Conservation (phyloP, 2,329 filamentous ascomycete genomes). For the Cadophora gregata region DNA sequence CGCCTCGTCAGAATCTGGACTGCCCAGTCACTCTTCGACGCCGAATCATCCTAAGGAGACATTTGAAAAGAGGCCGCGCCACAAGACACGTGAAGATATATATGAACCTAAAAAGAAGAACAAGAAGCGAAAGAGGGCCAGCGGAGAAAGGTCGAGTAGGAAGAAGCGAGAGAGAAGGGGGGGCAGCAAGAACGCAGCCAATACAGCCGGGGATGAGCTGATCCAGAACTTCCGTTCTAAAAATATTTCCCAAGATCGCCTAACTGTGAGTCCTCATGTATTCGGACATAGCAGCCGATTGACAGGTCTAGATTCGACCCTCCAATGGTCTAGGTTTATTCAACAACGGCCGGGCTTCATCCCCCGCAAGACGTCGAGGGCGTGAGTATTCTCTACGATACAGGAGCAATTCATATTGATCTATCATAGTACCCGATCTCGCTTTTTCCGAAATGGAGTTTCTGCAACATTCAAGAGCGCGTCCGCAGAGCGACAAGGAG, state of each 20-base stretch:
- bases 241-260: slow-evolving; percentile 56
- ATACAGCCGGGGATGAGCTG: slow-evolving; percentile 50
- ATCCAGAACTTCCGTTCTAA: slow-evolving; percentile 62
- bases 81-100: slow-evolving; percentile 61
- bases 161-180: slow-evolving; percentile 31
- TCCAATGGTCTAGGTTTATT: slow-evolving; percentile 51
- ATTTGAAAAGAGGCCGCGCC: slow-evolving; percentile 55
- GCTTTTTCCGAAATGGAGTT: slow-evolving; percentile 59
- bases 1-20: slow-evolving; percentile 15
- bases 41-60: slow-evolving; percentile 27
- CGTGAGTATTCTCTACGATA: slow-evolving; percentile 43
- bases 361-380: slow-evolving; percentile 45
- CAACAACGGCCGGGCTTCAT: slow-evolving; percentile 50
- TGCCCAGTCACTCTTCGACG: neutral
- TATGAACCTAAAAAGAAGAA: slow-evolving; percentile 55
- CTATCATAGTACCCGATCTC: slow-evolving; percentile 55
- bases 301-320: slow-evolving; percentile 45
- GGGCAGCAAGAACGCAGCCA: slow-evolving; percentile 33
- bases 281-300: neutral
- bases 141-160: slow-evolving; percentile 39
- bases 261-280: slow-evolving; percentile 53
- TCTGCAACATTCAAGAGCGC: slow-evolving; percentile 42
- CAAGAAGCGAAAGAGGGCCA: slow-evolving; percentile 29
- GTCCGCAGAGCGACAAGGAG: slow-evolving; percentile 30
- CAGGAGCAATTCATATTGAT: neutral